A percentile compares a stretch with the other conserved stretches of the same genome.
These are phyloP conservation scores for Leccinellum albellum DNA, from an alignment of 768 basidiomycete genomes.

Conservation along the genomic window DNA sequence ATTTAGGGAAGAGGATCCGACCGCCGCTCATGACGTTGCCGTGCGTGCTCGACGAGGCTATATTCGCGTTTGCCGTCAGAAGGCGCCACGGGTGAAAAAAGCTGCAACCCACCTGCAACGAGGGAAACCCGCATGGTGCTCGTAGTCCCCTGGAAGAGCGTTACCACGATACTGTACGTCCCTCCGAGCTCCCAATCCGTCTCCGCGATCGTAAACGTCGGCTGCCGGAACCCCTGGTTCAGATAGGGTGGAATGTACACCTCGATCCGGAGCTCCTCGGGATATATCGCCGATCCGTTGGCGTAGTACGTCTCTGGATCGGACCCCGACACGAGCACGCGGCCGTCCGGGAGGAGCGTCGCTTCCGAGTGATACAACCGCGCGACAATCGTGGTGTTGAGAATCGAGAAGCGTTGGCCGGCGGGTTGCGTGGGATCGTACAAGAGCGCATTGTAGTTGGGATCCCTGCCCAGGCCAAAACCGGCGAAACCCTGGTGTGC, in stretches of 20 bases:
- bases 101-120: conserved; percentile 48
- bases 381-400: conserved; percentile 64
- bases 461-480: conserved; percentile 64
- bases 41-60: conserved; percentile 72
- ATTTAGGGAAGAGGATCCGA: conserved; percentile 68
- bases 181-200: conserved; percentile 64
- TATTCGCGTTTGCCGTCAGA: no score
- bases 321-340: conserved; percentile 72
- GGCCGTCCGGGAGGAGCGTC: conserved; percentile 69
- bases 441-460: conserved; percentile 61
- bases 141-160: conserved; percentile 37
- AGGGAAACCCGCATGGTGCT: conserved; percentile 57
- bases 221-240: conserved; percentile 57
- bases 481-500: conserved; percentile 68
- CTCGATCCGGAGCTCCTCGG: conserved; percentile 75
- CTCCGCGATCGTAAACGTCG: conserved; percentile 51
- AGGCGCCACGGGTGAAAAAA: no score
- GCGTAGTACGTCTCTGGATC: conserved; percentile 55
- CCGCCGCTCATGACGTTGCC: conserved; percentile 71
- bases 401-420: conserved; percentile 61
- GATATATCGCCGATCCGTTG: conserved; percentile 39
- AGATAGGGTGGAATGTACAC: conserved; percentile 89
- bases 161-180: conserved; percentile 49
- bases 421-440: conserved; percentile 64
- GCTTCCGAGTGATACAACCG: conserved; percentile 79